Evolutionary conservation across 2,329 filamentous ascomycete species (phyloP).

Genomic region (Hypocreales sp.): DNA sequence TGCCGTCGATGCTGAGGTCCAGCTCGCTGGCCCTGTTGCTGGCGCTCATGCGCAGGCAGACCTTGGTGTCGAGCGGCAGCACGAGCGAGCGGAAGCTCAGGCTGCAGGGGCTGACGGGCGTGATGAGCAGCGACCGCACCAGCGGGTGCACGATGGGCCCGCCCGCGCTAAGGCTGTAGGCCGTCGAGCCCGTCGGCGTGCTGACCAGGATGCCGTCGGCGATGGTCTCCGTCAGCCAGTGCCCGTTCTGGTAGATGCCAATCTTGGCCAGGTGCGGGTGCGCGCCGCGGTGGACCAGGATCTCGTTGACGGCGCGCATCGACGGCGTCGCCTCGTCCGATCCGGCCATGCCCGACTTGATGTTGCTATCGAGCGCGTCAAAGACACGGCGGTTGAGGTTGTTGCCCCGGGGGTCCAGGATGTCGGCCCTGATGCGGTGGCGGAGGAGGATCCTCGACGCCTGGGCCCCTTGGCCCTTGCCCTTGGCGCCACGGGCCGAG

Average conservation of each 20-base stretch:
- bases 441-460: slow-evolving; percentile 72
- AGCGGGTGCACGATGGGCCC: slow-evolving; percentile 90
- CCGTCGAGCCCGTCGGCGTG: slow-evolving; percentile 88
- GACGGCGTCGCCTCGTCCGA: slow-evolving; percentile 22
- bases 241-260: slow-evolving; percentile 76
- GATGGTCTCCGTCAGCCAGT: slow-evolving; percentile 84
- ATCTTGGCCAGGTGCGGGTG: slow-evolving; percentile 85
- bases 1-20: slow-evolving; percentile 67
- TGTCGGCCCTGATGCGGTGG: slow-evolving; percentile 71
- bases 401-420: slow-evolving; percentile 55
- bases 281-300: slow-evolving; percentile 81
- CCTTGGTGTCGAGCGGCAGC: slow-evolving; percentile 69
- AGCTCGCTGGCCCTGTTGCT: slow-evolving; percentile 64
- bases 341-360: slow-evolving; percentile 23
- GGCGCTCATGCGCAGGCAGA: slow-evolving; percentile 67
- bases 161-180: slow-evolving; percentile 85
- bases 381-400: slow-evolving; percentile 39
- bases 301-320: slow-evolving; percentile 77
- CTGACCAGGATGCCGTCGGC: slow-evolving; percentile 91
- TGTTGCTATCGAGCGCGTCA: slow-evolving; percentile 27
- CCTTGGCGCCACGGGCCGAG: slow-evolving; percentile 28
- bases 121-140: slow-evolving; percentile 76
- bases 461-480: slow-evolving; percentile 67
- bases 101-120: slow-evolving; percentile 84
- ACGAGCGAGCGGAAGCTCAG: slow-evolving; percentile 86